phyloP scores from a whole-genome alignment of 768 basidiomycete genomes.

The Steccherinum ochraceum region DNA sequence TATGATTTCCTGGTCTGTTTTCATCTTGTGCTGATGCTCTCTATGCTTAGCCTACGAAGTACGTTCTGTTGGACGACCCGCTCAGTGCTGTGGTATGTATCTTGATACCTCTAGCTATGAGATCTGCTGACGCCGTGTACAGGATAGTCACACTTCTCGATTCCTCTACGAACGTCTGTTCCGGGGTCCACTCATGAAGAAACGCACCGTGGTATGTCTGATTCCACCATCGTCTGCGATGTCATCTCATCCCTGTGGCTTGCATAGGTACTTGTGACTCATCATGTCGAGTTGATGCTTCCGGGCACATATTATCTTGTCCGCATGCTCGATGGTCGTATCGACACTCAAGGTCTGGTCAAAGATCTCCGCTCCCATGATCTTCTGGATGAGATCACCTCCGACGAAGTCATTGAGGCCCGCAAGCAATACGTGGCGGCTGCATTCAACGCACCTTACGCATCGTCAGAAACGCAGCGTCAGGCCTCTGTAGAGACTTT shows the following conservation, averaged over 20 bases:
- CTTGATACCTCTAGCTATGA: background rate
- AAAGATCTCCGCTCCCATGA: conserved; percentile 58
- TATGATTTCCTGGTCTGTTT: conserved; percentile 12
- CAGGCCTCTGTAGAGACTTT: conserved; percentile 20
- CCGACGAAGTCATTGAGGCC: conserved; percentile 42
- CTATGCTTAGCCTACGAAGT: conserved; percentile 21
- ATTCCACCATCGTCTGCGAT: background rate
- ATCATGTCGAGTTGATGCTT: conserved; percentile 79
- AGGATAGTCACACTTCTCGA: conserved; percentile 68
- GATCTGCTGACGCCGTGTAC: conserved; percentile 1
- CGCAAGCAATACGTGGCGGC: conserved; percentile 19
- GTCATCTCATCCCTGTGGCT: background rate
- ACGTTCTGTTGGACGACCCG: conserved; percentile 74
- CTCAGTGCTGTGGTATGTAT: conserved; percentile 70
- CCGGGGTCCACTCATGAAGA: conserved; percentile 54
- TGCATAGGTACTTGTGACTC: conserved; percentile 62
- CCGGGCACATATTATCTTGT: conserved; percentile 69
- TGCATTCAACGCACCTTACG: conserved; percentile 24
- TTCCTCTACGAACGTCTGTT: conserved; percentile 59
- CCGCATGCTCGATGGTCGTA: conserved; percentile 75
- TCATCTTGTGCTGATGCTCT: background rate
- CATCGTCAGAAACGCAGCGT: conserved; percentile 19
- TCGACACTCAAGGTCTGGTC: conserved; percentile 68
- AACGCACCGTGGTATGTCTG: conserved; percentile 59
- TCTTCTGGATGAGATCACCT: conserved; percentile 53